Evolutionary conservation across 768 basidiomycete species (phyloP).

Genomic region (Obba rivulosa): DNA sequence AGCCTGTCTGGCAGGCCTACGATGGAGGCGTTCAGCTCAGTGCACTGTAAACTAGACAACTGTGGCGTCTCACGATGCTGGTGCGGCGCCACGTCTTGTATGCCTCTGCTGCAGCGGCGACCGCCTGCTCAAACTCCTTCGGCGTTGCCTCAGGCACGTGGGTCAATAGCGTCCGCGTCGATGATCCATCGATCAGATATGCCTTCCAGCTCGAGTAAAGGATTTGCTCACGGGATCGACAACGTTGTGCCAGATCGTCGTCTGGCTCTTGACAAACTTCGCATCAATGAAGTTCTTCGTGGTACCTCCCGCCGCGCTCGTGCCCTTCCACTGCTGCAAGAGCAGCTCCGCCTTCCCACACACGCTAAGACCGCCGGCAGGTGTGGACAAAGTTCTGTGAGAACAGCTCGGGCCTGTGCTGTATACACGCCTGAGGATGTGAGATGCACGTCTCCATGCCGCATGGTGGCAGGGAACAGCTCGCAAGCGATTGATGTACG

Average conservation of each 20-base stretch:
- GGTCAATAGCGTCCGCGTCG: slow-evolving; percentile 83
- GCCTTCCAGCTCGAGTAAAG: not conserved
- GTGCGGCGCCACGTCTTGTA: slow-evolving; percentile 84
- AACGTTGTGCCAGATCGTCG: slow-evolving; percentile 76
- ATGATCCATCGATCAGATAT: slow-evolving; percentile 13
- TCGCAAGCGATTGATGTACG: not conserved
- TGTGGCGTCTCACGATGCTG: slow-evolving; percentile 77
- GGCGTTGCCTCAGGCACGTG: slow-evolving; percentile 83
- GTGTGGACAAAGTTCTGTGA: not conserved
- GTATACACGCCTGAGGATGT: too few species aligned
- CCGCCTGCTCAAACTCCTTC: slow-evolving; percentile 76
- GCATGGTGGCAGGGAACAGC: too few species aligned
- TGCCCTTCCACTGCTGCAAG: slow-evolving; percentile 79
- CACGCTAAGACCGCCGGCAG: slow-evolving; percentile 46
- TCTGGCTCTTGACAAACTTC: slow-evolving; percentile 75
- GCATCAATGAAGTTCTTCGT: slow-evolving; percentile 92
- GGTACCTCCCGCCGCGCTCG: slow-evolving; percentile 69
- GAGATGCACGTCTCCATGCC: not conserved
- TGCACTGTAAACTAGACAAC: not conserved
- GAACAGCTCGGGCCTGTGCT: too few species aligned
- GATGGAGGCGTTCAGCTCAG: not conserved
- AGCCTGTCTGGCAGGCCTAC: slow-evolving; percentile 60
- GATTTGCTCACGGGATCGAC: slow-evolving; percentile 70
- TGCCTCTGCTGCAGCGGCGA: slow-evolving; percentile 75
- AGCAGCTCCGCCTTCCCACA: slow-evolving; percentile 59